Conservation (phyloP, 1,139 yeast genomes). For the Blastobotrys arbuscula region DNA sequence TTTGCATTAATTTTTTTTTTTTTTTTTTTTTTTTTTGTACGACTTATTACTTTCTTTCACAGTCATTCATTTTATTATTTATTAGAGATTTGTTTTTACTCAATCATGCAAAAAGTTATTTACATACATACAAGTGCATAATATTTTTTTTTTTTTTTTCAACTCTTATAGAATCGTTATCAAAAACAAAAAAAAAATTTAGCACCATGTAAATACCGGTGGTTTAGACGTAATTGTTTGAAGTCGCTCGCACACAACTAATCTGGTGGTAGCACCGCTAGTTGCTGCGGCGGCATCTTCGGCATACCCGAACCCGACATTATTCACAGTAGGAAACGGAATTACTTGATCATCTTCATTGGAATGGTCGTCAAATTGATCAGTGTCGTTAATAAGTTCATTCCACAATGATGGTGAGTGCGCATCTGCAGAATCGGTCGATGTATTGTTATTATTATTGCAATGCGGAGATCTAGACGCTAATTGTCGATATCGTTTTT, state of each 20-base stretch:
- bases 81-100: neutral
- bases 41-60: neutral
- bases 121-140: neutral
- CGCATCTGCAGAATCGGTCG: neutral
- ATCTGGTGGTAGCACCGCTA: slow-evolving; percentile 26
- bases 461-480: slow-evolving; percentile 7
- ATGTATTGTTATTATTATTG: neutral
- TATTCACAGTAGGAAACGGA: slow-evolving; percentile 16
- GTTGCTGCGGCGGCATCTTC: slow-evolving; percentile 29
- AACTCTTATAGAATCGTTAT: neutral
- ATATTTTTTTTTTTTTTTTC: neutral
- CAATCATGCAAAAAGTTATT: neutral
- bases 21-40: no score
- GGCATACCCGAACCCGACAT: slow-evolving; percentile 32
- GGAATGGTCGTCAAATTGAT: neutral
- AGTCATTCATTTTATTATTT: neutral
- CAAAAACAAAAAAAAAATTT: neutral
- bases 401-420: neutral
- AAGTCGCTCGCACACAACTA: slow-evolving; percentile 57
- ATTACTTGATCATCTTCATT: slow-evolving; percentile 3
- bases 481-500: slow-evolving; percentile 25
- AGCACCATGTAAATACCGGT: slow-evolving; percentile 72
- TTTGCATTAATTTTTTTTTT: neutral
- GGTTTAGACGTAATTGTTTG: slow-evolving; percentile 52
- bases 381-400: neutral